Conservation (phyloP, 78 protist genomes). For the Protostelium mycophagum region DNA sequence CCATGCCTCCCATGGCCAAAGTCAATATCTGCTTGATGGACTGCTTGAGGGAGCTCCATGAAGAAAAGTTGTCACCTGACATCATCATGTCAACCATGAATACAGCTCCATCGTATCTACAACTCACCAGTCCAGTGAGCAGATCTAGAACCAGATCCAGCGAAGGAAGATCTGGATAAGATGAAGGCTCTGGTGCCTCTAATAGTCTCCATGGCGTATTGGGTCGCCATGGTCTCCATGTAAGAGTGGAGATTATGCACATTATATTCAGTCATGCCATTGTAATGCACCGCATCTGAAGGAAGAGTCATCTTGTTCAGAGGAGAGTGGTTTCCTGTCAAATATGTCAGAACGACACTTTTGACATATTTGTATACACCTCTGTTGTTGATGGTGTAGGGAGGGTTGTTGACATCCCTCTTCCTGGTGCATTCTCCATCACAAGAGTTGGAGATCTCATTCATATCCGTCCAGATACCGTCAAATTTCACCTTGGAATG, state of each 20-base stretch:
- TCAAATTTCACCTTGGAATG: constrained; percentile 16
- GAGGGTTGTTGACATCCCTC: constrained; percentile 6
- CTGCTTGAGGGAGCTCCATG: constrained; percentile 24
- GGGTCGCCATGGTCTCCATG: constrained; percentile 60
- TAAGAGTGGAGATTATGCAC: constrained; percentile 65
- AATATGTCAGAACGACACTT: too few relatives aligned
- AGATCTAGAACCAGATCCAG: constrained; percentile 66
- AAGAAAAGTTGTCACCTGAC: constrained; percentile 44
- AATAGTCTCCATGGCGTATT: constrained; percentile 27
- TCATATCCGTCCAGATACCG: constrained; percentile 88
- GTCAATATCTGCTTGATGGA: constrained; percentile 74
- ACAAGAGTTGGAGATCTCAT: constrained; percentile 63
- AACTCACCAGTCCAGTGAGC: constrained; percentile 74
- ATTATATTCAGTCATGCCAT: constrained; percentile 36
- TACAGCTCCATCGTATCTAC: neutral
- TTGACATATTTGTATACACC: too few relatives aligned
- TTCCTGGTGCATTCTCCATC: constrained; percentile 46
- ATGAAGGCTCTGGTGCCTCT: constrained; percentile 57
- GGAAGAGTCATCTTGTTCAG: constrained; percentile 37
- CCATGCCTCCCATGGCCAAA: constrained; percentile 74
- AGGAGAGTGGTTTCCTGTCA: neutral
- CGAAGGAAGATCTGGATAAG: constrained; percentile 72
- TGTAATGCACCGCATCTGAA: constrained; percentile 20
- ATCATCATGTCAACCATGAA: neutral
- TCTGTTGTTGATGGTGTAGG: constrained; percentile 24